Evolutionary conservation across 441 rosid genomes (phyloP), one percentile per base, ranked within the genome.

Genomic region (Syzygium malaccense): DNA sequence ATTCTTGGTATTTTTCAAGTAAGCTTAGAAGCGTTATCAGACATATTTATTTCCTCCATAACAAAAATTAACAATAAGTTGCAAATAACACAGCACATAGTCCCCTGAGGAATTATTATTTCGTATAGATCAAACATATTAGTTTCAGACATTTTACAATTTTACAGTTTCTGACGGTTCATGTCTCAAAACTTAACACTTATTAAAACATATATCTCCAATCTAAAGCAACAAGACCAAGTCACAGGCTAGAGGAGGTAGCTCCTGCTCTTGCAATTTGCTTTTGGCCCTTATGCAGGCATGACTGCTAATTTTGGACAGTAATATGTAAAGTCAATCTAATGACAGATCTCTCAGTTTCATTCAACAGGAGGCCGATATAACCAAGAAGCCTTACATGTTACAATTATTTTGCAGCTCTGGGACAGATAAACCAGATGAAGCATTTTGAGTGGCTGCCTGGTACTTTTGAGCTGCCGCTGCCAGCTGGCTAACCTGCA

Each of bases 401-500:
- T 91, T 91, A 84, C 93, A 92, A 60, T 88, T 91, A 91, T 58
- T 91, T 87, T 88, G 91, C 80, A 93, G 68, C 88, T 93, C 94
- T 37, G 89, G 87, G 64, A 91, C 85, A 84, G 92, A 89, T 87
- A 89, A 87, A 86, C 87, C 89, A 86, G 93, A 90, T 23, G 90
- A 90, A 56, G 91, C 92, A 32, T 85, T 91, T 57, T 91, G 93
- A 66, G 92, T 92, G 32, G 92, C 89, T 53, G 92, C 86, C 87
- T 93, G 94, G 88, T 92, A 92, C 87, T 92, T 92, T 85, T 90
- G 93, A 54, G 94, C 94, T 4, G 91, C 92, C 23, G 90, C 92
- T 54, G 92, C 94, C 89, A 93, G 92, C 89, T 91, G 92, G 88
- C 92, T 88, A 85, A 93, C 93, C 94, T 93, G 90, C 88, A 56